Evolutionary conservation across 768 basidiomycete genomes (phyloP), one percentile per base, ranked within the genome.

Genomic region (Trametopsis cervina): DNA sequence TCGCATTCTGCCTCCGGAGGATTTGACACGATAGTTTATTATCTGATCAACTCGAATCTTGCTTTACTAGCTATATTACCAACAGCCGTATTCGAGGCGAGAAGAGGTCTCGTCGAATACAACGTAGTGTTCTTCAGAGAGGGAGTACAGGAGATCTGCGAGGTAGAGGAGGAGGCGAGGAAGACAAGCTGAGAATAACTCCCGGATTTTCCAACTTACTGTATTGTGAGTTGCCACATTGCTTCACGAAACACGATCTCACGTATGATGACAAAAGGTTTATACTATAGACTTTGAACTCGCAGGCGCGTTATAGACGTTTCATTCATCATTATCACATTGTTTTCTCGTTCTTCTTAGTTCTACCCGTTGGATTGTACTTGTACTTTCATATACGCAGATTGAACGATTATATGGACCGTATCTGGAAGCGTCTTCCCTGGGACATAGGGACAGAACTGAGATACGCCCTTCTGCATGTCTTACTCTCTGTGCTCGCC

Each of bases 61-160:
- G 82, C 81, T 12, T 68, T 87, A 42, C 67, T 92, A 44, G 85
- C 86, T 2, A 67, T 91, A 44, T 60, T 92, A 15, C 85, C 85
- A 22, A 84, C 86, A 2, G 68, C 73, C 25, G 80, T 87, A 40
- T 89, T 78, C 54, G 84, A 89, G 44, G 73, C 77, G 51, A 74
- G 83, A 46, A 72, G 86, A 15, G 87, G 86, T 18, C 68, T 91
- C 40, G 70, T 93, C 24, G 90, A 93, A 60, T 91, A 85, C 66
- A 93, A 93, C 57, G 83, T 92, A 2, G 83, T 89, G 29, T 89
- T 82, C 64, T 86, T 93, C 61, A 66, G 90, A 57, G 83, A 82
- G 62, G 90, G 90, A 0, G 77, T 89, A 42, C 78, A 85, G 63
- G 86, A 89, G 65, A 89, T 93, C 36, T 84, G 83, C 55, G 76